Evolutionary conservation across 768 basidiomycete species (phyloP).

Genomic region (Pisolithus orientalis): DNA sequence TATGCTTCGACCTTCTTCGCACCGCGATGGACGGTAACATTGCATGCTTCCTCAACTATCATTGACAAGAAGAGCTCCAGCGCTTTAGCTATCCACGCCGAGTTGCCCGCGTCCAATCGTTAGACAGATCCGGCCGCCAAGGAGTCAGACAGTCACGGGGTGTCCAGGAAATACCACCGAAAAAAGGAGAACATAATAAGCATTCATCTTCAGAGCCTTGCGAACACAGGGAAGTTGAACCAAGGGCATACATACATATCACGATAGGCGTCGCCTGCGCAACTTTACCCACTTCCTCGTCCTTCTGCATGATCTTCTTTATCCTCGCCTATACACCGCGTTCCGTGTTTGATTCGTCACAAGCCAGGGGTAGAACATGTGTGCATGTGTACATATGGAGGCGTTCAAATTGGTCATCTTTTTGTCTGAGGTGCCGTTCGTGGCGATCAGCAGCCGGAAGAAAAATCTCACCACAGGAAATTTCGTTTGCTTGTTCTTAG

Average conservation of each 20-base stretch:
- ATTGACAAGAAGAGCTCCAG: conserved; percentile 86
- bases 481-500: conserved; percentile 86
- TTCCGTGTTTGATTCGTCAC: neutral
- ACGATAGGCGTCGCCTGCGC: conserved; percentile 94
- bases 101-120: neutral
- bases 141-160: neutral
- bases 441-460: neutral
- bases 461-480: conserved; percentile 73
- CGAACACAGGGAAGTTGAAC: neutral
- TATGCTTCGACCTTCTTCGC: conserved; percentile 89
- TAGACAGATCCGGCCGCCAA: neutral
- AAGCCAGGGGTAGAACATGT: neutral
- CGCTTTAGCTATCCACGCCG: conserved; percentile 70
- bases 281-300: conserved; percentile 98
- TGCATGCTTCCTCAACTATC: conserved; percentile 76
- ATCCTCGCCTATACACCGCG: conserved; percentile 69
- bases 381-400: neutral
- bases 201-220: neutral
- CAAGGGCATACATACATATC: conserved; percentile 64
- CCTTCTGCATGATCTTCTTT: conserved; percentile 99
- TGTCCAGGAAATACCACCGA: no score
- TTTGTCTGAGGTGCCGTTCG: neutral
- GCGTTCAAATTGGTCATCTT: neutral
- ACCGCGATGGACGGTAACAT: conserved; percentile 71
- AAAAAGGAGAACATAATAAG: no score